Conservation (phyloP, 495 filamentous ascomycete genomes). For the Penicillium crystallinum region DNA sequence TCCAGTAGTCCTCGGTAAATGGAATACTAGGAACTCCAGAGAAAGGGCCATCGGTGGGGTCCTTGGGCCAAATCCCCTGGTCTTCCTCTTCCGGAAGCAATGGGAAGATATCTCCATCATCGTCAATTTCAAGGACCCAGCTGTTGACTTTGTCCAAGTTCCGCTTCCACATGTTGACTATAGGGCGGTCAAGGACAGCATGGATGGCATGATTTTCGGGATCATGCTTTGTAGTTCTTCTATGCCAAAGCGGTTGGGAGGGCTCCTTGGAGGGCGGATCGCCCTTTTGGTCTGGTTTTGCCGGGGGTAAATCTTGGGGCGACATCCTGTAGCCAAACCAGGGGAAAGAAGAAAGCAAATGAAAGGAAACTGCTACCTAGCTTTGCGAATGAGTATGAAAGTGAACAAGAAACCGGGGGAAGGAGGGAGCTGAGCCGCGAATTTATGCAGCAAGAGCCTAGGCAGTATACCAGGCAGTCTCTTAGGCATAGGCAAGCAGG, state of each 20-base stretch:
- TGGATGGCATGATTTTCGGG: not conserved
- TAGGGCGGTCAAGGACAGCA: not conserved
- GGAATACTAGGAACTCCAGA: not conserved
- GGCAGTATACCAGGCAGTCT: not conserved
- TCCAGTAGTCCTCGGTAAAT: not conserved
- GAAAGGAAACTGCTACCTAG: not conserved
- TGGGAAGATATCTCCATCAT: not conserved
- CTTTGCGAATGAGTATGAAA: not conserved
- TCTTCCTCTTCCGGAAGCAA: not conserved
- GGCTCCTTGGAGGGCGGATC: not conserved
- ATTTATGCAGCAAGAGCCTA: not conserved
- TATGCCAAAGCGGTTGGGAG: too few relatives aligned
- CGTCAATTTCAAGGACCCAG: not conserved
- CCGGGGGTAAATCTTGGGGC: too few relatives aligned
- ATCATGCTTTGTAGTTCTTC: not conserved
- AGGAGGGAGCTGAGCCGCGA: not conserved
- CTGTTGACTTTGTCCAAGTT: not conserved
- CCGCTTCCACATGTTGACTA: not conserved
- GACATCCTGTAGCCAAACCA: too few relatives aligned
- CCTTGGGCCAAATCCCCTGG: not conserved
- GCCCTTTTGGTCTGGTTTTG: too few relatives aligned
- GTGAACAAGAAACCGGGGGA: not conserved
- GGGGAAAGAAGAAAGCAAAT: not conserved
- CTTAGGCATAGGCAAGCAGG: not conserved
- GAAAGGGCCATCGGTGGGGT: not conserved